Conservation (phyloP, 305 asterid genomes). For the Solanum hybrid region DNA sequence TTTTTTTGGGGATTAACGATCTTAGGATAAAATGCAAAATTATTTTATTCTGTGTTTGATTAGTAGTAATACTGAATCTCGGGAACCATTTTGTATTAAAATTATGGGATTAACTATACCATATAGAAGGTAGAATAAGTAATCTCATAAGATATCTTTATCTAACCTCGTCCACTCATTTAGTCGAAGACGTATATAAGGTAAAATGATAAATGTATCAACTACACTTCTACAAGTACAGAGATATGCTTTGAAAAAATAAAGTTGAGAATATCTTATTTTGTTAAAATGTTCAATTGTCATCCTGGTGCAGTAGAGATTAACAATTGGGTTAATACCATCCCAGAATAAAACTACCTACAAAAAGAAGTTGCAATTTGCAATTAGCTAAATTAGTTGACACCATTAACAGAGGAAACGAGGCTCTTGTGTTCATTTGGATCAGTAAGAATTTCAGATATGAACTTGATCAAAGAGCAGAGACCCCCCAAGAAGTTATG, state of each 20-base stretch:
- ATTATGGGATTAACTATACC: background rate
- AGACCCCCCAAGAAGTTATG: constrained; percentile 78
- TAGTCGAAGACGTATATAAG: background rate
- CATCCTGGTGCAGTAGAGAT: background rate
- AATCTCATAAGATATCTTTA: background rate
- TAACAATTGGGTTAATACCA: background rate
- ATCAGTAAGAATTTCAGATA: constrained; percentile 49
- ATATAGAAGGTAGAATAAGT: background rate
- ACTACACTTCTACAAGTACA: background rate
- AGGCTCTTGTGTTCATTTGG: constrained; percentile 28
- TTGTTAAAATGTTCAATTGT: background rate
- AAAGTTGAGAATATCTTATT: background rate
- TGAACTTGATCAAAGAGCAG: constrained; percentile 60
- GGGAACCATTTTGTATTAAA: background rate
- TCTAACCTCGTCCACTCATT: background rate
- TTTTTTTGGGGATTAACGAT: background rate
- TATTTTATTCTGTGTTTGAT: background rate
- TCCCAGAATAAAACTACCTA: background rate
- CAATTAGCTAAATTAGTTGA: background rate
- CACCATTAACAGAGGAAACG: constrained; percentile 19
- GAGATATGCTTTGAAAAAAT: background rate
- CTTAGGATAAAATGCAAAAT: background rate
- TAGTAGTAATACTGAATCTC: background rate
- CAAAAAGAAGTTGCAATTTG: background rate
- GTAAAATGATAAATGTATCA: background rate